Evolutionary conservation across 352 stramenopile species (phyloP), one percentile per base, ranked within the genome.

Genomic region (Phytopythium helicoides): DNA sequence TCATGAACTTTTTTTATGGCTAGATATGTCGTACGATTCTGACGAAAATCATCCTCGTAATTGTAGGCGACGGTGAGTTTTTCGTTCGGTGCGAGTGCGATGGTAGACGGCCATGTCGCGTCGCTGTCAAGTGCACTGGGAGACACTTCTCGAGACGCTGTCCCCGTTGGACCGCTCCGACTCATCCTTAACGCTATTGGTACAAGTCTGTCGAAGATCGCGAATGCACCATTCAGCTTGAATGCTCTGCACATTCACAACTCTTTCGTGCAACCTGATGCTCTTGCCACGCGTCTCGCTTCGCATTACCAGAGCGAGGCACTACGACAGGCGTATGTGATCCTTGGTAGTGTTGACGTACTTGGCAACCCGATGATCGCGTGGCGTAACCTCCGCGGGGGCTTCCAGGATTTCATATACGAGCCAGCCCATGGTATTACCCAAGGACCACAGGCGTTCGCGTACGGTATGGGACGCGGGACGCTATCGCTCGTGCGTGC

Each of bases 221-320:
- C 85, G 18, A 95, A 95, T 54, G 86, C 86, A 37, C 83, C 86
- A n/a, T 89, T 95, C 60, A 73, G 89, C 10, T 59, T 94, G 3
- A 90, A 92, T 59, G 62, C 71, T 3, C 51, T 94, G 14, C 67
- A 76, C 38, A 92, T 94, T 49, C 77, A 74, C 40, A 86, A 91
- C 60, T 89, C 83, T n/a, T 94, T 94, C 66, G 73, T 94, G 51
- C 83, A 94, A 33, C 76, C 79, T 3, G 81, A 94, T 56, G 81
- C 75, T 4, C 63, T 94, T 41, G 76, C 67, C 18, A 79, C 79
- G 21, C 66, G 80, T 15, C 48, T 94, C 19, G 76, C 61, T n/a
- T 85, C 84, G 18, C 86, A 95, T 54, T 95, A 95, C 46, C 86
- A 94, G 48, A 92, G 86, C 46, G 84, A 95, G 61, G 84, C 82